These are phyloP conservation scores for Cubamyces sp. DNA, from an alignment of 768 basidiomycete genomes.

Conservation along the genomic window DNA sequence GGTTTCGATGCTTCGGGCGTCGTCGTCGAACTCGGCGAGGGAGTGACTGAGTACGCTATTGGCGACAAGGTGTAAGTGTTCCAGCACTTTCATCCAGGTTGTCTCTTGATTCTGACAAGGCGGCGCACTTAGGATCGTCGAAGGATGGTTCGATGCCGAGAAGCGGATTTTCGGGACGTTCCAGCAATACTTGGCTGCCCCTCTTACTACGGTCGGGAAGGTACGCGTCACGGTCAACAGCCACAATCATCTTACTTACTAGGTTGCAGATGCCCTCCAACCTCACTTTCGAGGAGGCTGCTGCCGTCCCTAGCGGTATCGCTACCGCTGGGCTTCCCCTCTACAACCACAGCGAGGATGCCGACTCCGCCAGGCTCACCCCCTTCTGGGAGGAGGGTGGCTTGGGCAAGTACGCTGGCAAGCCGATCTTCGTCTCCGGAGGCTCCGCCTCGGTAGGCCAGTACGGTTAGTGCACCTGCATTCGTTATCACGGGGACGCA, in stretches of 20 bases:
- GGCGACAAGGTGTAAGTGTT: slow-evolving; percentile 43
- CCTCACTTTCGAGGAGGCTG: slow-evolving; percentile 43
- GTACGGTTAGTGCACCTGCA: slow-evolving; percentile 27
- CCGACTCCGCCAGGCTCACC: slow-evolving; percentile 23
- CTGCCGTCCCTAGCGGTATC: slow-evolving; percentile 43
- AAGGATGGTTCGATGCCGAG: slow-evolving; percentile 4
- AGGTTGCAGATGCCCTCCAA: slow-evolving; percentile 37
- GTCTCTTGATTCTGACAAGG: neutral
- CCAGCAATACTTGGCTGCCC: slow-evolving; percentile 34
- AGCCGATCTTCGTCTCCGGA: slow-evolving; percentile 37
- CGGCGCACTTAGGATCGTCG: neutral
- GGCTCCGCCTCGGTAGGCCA: slow-evolving; percentile 36
- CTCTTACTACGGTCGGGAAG: slow-evolving; percentile 30
- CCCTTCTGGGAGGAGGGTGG: slow-evolving; percentile 35
- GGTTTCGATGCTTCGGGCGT: slow-evolving; percentile 36
- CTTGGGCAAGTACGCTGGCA: slow-evolving; percentile 35
- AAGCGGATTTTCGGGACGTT: slow-evolving; percentile 6
- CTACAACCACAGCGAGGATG: slow-evolving; percentile 26
- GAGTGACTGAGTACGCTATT: slow-evolving; percentile 30
- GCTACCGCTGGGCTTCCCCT: slow-evolving; percentile 42
- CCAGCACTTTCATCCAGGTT: neutral
- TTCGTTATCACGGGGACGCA: neutral
- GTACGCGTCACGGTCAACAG: slow-evolving; percentile 1
- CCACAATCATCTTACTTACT: neutral
- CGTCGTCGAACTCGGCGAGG: slow-evolving; percentile 41